Evolutionary conservation across 192 early-diverging fungal species (phyloP).

Genomic region (Geranomyces variabilis): DNA sequence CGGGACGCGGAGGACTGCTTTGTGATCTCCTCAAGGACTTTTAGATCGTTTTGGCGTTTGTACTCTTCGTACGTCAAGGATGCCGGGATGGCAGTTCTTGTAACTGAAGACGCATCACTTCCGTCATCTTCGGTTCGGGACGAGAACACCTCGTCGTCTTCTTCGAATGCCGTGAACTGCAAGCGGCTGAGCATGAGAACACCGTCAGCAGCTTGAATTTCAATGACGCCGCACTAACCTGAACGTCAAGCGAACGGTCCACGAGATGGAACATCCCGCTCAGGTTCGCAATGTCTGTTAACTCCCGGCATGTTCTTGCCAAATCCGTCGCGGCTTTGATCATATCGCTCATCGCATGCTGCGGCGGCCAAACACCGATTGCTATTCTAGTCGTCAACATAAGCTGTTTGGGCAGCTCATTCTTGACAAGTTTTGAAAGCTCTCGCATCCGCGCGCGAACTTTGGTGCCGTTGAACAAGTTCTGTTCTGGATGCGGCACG

Average conservation of each 20-base stretch:
- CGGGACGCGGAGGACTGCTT: conserved; percentile 29
- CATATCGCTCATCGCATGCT: conserved; percentile 55
- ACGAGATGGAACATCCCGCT: conserved; percentile 42
- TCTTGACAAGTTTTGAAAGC: conserved; percentile 27
- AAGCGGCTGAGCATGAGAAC: neutral
- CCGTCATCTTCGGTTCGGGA: neutral
- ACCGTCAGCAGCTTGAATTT: neutral
- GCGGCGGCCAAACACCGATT: conserved; percentile 59
- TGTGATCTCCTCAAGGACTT: conserved; percentile 48
- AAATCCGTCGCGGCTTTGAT: conserved; percentile 45
- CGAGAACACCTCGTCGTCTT: neutral
- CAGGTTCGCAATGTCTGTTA: conserved; percentile 48
- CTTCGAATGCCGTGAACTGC: conserved; percentile 40
- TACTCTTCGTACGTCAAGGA: conserved; percentile 46
- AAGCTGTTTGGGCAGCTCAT: conserved; percentile 47
- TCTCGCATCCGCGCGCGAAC: conserved; percentile 29
- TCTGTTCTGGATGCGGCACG: neutral
- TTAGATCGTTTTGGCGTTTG: conserved; percentile 49
- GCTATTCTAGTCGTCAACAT: conserved; percentile 57
- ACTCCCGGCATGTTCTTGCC: conserved; percentile 35
- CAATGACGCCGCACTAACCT: conserved; percentile 23
- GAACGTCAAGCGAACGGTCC: conserved; percentile 45
- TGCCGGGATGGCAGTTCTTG: neutral
- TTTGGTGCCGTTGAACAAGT: conserved; percentile 10
- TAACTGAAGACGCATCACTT: neutral